Evolutionary conservation across 2,329 filamentous ascomycete species (phyloP), one percentile per base, ranked within the genome.

Genomic region (Aureobasidium sp.): DNA sequence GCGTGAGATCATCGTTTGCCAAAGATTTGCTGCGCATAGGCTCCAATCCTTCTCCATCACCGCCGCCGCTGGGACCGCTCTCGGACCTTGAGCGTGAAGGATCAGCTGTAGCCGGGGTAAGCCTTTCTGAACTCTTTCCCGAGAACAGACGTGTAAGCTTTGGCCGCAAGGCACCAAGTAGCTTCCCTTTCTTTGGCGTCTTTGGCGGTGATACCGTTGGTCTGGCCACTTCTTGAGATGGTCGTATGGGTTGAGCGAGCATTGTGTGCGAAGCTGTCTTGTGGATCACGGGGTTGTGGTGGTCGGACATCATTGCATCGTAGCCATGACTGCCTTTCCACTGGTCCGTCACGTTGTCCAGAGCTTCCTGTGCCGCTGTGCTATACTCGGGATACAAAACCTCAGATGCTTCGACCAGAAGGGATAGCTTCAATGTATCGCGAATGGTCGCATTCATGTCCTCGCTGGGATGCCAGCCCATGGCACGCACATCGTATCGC

Each of bases 401-500:
- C 32, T 63, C 61, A 51, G 70, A 73, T 4, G 70, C 68, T 54
- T 74, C 70, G n/a, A 67, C 63, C 27, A 76, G 67, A 6, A 75
- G 63, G 16, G 64, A 60, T n/a, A 75, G 59, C 59, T 75, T 75
- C 8, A 67, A 66, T 7, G 70, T 64, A 49, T 74, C 72, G 41
- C 58, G 54, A 3, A 63, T 61, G 11, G 63, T 61, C 1, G 61
- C 56, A n/a, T 53, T 54, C 12, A 62, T 58, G 54, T 68, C 66
- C 16, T 62, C 62, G 11, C 62, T 56, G 2, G 74, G 65, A 59
- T 75, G 73, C 73, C 73, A 75, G n/a, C 71, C 73, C 61, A 75
- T 70, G 11, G 68, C 66, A 32, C 68, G 67, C 53, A 75, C 73
- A 48, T 75, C 73, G 56, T 69, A 68, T 30, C 67, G 64, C 60